phyloP scores from a whole-genome alignment of 1,284 basidiomycete genomes.

The Austropuccinia psidii region DNA sequence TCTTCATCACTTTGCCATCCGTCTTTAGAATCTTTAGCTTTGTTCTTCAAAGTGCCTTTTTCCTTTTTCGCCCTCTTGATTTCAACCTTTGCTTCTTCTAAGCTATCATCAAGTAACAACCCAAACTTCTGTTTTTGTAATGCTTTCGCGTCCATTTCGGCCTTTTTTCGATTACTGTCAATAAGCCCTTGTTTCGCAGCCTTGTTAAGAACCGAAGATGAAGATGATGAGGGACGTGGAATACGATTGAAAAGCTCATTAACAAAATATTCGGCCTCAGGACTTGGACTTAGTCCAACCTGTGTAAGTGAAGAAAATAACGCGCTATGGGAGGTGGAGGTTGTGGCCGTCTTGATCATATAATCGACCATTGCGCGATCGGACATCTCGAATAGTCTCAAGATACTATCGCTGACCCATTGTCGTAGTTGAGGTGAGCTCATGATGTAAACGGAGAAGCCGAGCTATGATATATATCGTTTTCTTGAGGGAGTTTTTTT shows the following conservation, averaged over 20 bases:
- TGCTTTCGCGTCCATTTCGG: slow-evolving; percentile 22
- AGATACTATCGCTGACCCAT: slow-evolving; percentile 35
- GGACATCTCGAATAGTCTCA: slow-evolving; percentile 26
- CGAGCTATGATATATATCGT: no score
- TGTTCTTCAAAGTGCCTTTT: slow-evolving; percentile 55
- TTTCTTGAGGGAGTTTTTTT: no score
- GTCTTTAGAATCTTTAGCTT: slow-evolving; percentile 41
- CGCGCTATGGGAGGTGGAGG: neutral
- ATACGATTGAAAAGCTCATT: slow-evolving; percentile 27
- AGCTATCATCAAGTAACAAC: slow-evolving; percentile 15
- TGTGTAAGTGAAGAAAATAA: neutral
- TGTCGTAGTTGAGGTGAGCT: slow-evolving; percentile 23
- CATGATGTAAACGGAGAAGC: no score
- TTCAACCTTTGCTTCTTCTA: slow-evolving; percentile 19
- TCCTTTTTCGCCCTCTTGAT: slow-evolving; percentile 44
- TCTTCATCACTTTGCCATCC: slow-evolving; percentile 41
- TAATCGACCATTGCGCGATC: slow-evolving; percentile 30
- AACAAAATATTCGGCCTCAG: slow-evolving; percentile 24
- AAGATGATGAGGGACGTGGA: slow-evolving; percentile 6
- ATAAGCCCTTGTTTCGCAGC: slow-evolving; percentile 2
- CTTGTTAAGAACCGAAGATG: neutral
- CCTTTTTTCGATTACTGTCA: slow-evolving; percentile 17
- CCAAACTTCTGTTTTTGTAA: slow-evolving; percentile 21
- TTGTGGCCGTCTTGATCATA: slow-evolving; percentile 31
- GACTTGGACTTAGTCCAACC: slow-evolving; percentile 25